A percentile compares a stretch with the other conserved stretches of the same genome.
phyloP scores from a whole-genome alignment of 179 eudicot genomes.

The Kewa caespitosa region DNA sequence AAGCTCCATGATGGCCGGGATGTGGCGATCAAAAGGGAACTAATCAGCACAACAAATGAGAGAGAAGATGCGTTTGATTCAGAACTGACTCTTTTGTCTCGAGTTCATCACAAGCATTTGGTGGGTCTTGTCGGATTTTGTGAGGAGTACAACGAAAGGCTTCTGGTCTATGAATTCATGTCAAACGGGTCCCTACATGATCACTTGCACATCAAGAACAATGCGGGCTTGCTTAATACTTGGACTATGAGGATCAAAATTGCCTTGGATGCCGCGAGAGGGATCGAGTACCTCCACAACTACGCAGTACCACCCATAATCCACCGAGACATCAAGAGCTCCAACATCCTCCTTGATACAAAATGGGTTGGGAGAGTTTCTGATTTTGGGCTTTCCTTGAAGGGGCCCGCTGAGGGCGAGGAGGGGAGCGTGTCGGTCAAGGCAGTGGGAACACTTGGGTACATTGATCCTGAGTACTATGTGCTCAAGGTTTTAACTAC shows the following conservation, averaged over 20 bases:
- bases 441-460: conserved; percentile 54
- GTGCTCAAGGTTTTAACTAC: conserved; percentile 49
- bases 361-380: conserved; percentile 64
- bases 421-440: conserved; percentile 40
- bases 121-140: conserved; percentile 56
- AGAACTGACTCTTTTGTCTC: conserved; percentile 45
- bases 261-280: conserved; percentile 61
- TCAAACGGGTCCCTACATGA: conserved; percentile 53
- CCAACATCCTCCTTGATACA: conserved; percentile 52
- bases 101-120: conserved; percentile 62
- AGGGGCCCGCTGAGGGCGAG: conserved; percentile 36
- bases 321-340: conserved; percentile 64
- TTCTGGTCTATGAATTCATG: conserved; percentile 60
- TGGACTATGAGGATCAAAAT: conserved; percentile 61
- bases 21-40: conserved; percentile 60
- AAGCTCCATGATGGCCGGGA: conserved; percentile 53
- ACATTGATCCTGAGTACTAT: conserved; percentile 57
- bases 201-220: conserved; percentile 42
- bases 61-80: conserved; percentile 50
- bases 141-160: conserved; percentile 50
- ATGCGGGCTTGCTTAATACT: conserved; percentile 30
- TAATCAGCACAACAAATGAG: conserved; percentile 28
- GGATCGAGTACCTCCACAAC: conserved; percentile 66
- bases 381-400: conserved; percentile 50
- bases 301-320: conserved; percentile 66